Base-by-base conservation (phyloP, 345 rosid genomes). In the Aquilaria yunnanensis region DNA sequence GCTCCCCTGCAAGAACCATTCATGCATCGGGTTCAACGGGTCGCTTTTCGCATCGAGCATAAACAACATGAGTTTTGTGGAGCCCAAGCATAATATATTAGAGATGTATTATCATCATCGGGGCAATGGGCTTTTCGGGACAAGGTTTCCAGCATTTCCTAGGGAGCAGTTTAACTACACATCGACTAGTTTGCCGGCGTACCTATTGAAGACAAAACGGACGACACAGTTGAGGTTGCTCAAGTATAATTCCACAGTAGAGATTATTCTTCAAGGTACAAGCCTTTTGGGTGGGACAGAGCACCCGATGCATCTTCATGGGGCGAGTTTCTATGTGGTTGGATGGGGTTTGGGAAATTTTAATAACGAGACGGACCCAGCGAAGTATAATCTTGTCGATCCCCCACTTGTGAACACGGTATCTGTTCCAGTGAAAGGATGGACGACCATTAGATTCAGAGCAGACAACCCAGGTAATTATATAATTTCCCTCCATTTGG, bases 11-110 rank as follows among this genome's bases (percentile, higher is more conserved):
- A 37, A 68, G 60, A 67, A 72, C 67, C 1, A 66, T 41, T 37
- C 64, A 33, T 68, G 80, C 14, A 71, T 64, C 13, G 78, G 73
- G 45, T 66, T 69, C 5, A 67, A 73, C 8, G 81, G 82, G 31
- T 71, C 67, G 7, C 47, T 76, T 30, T 72, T 80, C 47, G 30
- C 78, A 6, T 74, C 87, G 12, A 79, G 84, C 63, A 56, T 83
- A 72, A 83, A 83, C 74, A 83, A 83, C 53, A 73, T 83, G 6
- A 79, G 77, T 14, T 80, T 75, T 32, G 32, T 62, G 10, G 62
- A 72, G 31, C 85, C 85, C 0, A 51, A 50, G 30, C 78, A 62
- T 63, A 65, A 14, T 73, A 73, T 49, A 2, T 10, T 2, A 49
- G 14, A 31, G 7, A 32, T 56, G 50, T 31, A 64, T 37, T 52